Percentiles rank a stretch among this genome's conserved stretches.
These are phyloP conservation scores for Lyophyllum semitale DNA, from an alignment of 768 basidiomycete genomes.

Conservation along the genomic window DNA sequence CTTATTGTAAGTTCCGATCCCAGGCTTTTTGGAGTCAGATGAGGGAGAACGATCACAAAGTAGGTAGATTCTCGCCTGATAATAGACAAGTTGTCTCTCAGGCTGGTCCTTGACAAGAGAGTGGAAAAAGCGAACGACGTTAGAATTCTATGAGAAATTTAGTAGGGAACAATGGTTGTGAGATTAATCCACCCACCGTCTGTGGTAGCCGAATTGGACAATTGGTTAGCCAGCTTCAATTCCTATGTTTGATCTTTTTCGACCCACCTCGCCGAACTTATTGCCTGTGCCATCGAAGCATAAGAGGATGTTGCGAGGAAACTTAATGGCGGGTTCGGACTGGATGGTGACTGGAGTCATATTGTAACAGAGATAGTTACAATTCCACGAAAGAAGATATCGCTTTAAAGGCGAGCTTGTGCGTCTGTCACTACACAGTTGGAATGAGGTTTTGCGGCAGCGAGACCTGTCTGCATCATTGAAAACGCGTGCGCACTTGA, in stretches of 20 bases:
- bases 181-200: neutral
- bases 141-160: slow-evolving; percentile 14
- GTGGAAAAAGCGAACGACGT: slow-evolving; percentile 21
- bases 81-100: slow-evolving; percentile 20
- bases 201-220: neutral
- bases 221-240: neutral
- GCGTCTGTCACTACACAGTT: neutral
- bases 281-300: slow-evolving; percentile 33
- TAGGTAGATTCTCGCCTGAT: slow-evolving; percentile 12
- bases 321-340: neutral
- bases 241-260: neutral
- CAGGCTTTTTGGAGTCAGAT: slow-evolving; percentile 15
- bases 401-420: neutral
- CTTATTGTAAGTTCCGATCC: slow-evolving; percentile 27
- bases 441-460: neutral
- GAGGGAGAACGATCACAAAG: neutral
- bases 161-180: neutral
- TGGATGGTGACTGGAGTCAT: neutral
- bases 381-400: neutral
- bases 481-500: too few relatives aligned
- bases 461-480: too few relatives aligned
- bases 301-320: slow-evolving; percentile 18
- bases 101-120: slow-evolving; percentile 17
- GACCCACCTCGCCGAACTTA: slow-evolving; percentile 27
- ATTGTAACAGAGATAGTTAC: neutral